Conservation (phyloP, 75 land plant genomes). For the Sequoia sempervirens region DNA sequence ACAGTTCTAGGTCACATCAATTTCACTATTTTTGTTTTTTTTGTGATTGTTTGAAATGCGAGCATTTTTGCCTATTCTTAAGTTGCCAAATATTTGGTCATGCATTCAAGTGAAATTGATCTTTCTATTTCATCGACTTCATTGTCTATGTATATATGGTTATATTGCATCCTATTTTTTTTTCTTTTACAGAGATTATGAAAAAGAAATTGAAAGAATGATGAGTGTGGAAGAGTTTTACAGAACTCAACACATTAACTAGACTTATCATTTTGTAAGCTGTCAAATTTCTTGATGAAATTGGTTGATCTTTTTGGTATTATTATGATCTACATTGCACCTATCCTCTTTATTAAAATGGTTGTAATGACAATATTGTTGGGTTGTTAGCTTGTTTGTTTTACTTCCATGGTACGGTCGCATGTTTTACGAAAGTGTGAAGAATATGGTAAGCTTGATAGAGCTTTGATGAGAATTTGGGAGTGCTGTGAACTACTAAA, state of each 20-base stretch:
- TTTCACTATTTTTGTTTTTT: neutral
- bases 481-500: slow-evolving; percentile 80
- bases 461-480: slow-evolving; percentile 79
- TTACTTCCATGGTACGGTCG: slow-evolving; percentile 21
- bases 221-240: slow-evolving; percentile 62
- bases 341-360: neutral
- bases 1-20: neutral
- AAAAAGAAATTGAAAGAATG: slow-evolving; percentile 46
- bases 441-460: slow-evolving; percentile 54
- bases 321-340: neutral
- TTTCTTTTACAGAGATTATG: slow-evolving; percentile 39
- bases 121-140: too few species aligned
- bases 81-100: too few species aligned
- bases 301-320: too few species aligned
- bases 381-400: neutral
- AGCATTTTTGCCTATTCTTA: neutral
- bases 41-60: neutral
- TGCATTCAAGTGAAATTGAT: slow-evolving; percentile 37
- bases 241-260: slow-evolving; percentile 55
- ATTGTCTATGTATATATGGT: too few species aligned
- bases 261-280: slow-evolving; percentile 59
- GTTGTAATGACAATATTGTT: neutral
- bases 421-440: slow-evolving; percentile 64
- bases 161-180: too few species aligned
- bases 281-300: neutral